Base-by-base conservation (phyloP, 371 early-diverging fungal species). In the Synchytrium microbalum region DNA sequence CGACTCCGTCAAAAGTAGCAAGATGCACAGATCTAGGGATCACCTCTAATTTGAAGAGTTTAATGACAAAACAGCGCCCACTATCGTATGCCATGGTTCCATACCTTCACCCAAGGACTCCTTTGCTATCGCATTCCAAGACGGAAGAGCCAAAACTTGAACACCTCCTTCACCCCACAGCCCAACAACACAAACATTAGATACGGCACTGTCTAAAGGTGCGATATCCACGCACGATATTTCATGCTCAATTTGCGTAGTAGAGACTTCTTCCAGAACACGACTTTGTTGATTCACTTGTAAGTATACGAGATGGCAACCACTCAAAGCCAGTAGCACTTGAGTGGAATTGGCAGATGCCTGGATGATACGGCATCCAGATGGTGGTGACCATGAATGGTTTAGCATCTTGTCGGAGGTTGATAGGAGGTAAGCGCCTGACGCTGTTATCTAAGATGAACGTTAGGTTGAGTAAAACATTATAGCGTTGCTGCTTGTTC, bases 11-110 rank as follows among this genome's bases (percentile, higher is more conserved):
- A 52, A 95, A 77, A 3, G 67, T 68, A 5, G 79, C 65, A 60
- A 90, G 62, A 27, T 87, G 69, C 27, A 92, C 65, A 0, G 95
- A 92, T 2, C 94, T 86, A 19, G 92, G 88, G 66, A 92, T 79
- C 30, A 79, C 75, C 2, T 72, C 76, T 72, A 52, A 26, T 65
- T 8, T n/a, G n/a, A n/a, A n/a, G n/a, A n/a, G n/a, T n/a, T n/a
- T n/a, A n/a, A n/a, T n/a, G n/a, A n/a, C n/a, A n/a, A n/a, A n/a
- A n/a, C n/a, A n/a, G n/a, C n/a, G n/a, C n/a, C n/a, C n/a, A n/a
- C n/a, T n/a, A n/a, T n/a, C n/a, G n/a, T n/a, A n/a, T n/a, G n/a
- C n/a, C 14, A 51, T 51, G 51, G 26, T 27, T 63, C 67, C 30
- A 63, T 69, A 30, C 78, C 81, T 24, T 82, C 84, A 3, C 77